phyloP scores from a whole-genome alignment of 306 rosid species.

The peach (Prunus persica) region Prunus_persica_NCBIv2 NC_034011.1:9354501-9355000 shows the following conservation, averaged over 20 bases:
- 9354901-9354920: too few relatives aligned
- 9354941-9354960: too few relatives aligned
- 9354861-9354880: background rate
- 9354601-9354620: too few relatives aligned
- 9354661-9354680: conserved; percentile 19
- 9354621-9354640: background rate
- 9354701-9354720: conserved; percentile 11
- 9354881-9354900: too few relatives aligned
- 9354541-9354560: conserved; percentile 18
- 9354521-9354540: conserved; percentile 17
- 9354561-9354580: conserved; percentile 18
- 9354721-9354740: conserved; percentile 1
- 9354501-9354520: conserved; percentile 21
- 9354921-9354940: background rate
- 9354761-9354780: background rate
- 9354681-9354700: conserved; percentile 1
- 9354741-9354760: conserved; percentile 3
- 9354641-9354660: background rate
- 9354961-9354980: too few relatives aligned
- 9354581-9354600: conserved; percentile 16
- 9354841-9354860: background rate
- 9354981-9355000: too few relatives aligned
- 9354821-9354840: background rate
- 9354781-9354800: background rate
- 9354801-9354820: background rate